Percentiles rank a stretch among this genome's conserved stretches.
These are phyloP conservation scores for Naumovozyma baii DNA, from an alignment of 805 yeast species.

Conservation along the genomic window DNA sequence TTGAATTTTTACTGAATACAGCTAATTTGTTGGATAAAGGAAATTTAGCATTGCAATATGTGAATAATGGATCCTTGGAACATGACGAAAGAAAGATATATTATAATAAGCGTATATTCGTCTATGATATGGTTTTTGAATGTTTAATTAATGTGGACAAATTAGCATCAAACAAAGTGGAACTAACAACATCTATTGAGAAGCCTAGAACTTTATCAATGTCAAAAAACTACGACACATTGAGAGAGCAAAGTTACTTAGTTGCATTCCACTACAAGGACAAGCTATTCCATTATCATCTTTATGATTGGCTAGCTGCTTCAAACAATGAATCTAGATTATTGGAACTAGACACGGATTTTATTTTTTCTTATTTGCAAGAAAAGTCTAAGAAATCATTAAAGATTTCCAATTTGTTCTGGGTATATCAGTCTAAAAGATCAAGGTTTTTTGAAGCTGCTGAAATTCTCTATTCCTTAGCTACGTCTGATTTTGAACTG, in stretches of 20 bases:
- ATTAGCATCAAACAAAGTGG: slow-evolving; percentile 47
- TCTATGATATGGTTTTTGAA: slow-evolving; percentile 68
- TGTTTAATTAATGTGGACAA: slow-evolving; percentile 65
- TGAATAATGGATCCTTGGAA: slow-evolving; percentile 40
- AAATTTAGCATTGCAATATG: slow-evolving; percentile 47
- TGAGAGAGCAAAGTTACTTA: slow-evolving; percentile 64
- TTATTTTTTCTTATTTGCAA: slow-evolving; percentile 64
- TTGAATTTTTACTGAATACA: slow-evolving; percentile 68
- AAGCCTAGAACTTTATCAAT: neutral
- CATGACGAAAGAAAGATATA: slow-evolving; percentile 44
- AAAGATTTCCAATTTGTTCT: slow-evolving; percentile 69
- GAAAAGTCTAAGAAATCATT: slow-evolving; percentile 55
- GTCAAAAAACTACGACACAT: slow-evolving; percentile 29
- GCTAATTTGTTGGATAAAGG: slow-evolving; percentile 61
- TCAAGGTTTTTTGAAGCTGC: slow-evolving; percentile 81
- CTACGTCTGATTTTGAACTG: slow-evolving; percentile 64
- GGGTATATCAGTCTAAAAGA: slow-evolving; percentile 82
- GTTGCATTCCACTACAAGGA: slow-evolving; percentile 68
- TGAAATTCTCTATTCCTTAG: slow-evolving; percentile 58
- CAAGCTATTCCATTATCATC: slow-evolving; percentile 79
- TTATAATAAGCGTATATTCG: slow-evolving; percentile 43
- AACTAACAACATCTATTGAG: too few relatives aligned
- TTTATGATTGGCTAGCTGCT: slow-evolving; percentile 84
- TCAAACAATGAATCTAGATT: slow-evolving; percentile 71
- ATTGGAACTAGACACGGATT: slow-evolving; percentile 73